Percentiles rank a stretch among this genome's conserved stretches.
Evolutionary conservation across 2,329 filamentous ascomycete genomes (phyloP).

Genomic region (Penicillium thymicola): DNA sequence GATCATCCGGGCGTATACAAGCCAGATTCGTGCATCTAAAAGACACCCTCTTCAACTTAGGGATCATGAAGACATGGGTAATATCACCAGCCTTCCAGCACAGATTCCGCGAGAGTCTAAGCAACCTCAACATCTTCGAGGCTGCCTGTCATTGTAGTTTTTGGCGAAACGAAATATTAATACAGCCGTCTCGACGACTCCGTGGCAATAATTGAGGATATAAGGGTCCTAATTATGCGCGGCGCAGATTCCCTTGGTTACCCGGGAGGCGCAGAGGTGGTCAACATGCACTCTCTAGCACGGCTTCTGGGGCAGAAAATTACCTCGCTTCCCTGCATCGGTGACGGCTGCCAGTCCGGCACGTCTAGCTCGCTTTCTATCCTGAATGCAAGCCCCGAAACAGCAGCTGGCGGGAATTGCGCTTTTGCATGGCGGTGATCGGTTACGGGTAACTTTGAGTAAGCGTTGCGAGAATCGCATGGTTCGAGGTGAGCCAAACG

Average conservation of each 20-base stretch:
- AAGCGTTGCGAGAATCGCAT: neutral
- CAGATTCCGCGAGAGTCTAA: slow-evolving; percentile 43
- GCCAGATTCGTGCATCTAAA: too few relatives aligned
- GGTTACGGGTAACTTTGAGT: neutral
- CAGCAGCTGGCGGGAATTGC: neutral
- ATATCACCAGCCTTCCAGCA: slow-evolving; percentile 46
- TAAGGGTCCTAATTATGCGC: too few relatives aligned
- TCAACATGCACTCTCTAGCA: neutral
- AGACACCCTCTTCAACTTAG: slow-evolving; percentile 12
- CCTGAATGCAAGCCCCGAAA: neutral
- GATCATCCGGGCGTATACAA: too few relatives aligned
- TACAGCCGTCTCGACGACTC: slow-evolving; percentile 32
- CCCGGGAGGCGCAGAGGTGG: too few relatives aligned
- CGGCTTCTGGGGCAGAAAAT: neutral
- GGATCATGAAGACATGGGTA: slow-evolving; percentile 53
- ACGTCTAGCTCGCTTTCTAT: neutral
- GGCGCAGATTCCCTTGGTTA: too few relatives aligned
- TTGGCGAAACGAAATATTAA: too few relatives aligned
- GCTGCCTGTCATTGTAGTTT: slow-evolving; percentile 19
- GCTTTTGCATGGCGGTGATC: neutral
- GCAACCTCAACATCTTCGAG: slow-evolving; percentile 44
- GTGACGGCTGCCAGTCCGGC: neutral
- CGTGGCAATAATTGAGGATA: slow-evolving; percentile 34
- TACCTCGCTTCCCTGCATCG: neutral
- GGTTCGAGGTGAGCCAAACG: slow-evolving; percentile 44